Percentiles rank a stretch among this genome's conserved stretches.
phyloP scores from a whole-genome alignment of 2,329 filamentous ascomycete species.

The Neoscytalidium dimidiatum region DNA sequence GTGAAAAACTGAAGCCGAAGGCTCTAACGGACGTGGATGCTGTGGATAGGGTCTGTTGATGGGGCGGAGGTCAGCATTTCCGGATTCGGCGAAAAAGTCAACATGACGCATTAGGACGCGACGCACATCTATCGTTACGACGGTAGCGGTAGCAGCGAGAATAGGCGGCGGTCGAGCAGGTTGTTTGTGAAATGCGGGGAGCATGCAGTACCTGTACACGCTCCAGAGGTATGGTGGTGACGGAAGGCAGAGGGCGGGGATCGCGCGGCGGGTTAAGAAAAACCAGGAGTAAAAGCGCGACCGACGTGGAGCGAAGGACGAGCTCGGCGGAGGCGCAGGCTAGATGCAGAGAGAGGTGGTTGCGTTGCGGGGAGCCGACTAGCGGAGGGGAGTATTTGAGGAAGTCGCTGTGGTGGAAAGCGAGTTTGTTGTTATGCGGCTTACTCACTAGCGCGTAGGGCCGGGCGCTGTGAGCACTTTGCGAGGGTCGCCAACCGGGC shows the following conservation, averaged over 20 bases:
- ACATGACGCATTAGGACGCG: neutral
- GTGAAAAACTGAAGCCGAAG: neutral
- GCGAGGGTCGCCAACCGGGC: constrained; percentile 14
- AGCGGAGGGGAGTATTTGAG: constrained; percentile 23
- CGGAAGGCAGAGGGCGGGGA: neutral
- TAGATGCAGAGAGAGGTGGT: neutral
- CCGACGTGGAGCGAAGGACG: constrained; percentile 13
- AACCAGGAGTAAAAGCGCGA: constrained; percentile 2
- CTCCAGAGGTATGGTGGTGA: neutral
- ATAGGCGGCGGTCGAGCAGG: constrained; percentile 25
- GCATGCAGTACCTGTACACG: constrained; percentile 18
- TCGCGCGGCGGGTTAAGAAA: neutral
- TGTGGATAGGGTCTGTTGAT: constrained; percentile 20
- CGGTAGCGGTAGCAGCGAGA: constrained; percentile 33
- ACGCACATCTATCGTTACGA: constrained; percentile 41
- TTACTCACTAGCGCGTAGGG: constrained; percentile 19
- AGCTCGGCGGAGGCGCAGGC: neutral
- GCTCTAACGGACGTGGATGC: constrained; percentile 15
- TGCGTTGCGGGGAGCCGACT: constrained; percentile 25
- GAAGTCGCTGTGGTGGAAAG: constrained; percentile 30
- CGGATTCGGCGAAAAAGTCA: constrained; percentile 15
- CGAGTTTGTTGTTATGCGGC: constrained; percentile 34
- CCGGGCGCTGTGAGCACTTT: neutral
- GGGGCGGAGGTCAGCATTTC: constrained; percentile 8
- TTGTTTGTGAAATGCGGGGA: constrained; percentile 14